Evolutionary conservation across 2,329 filamentous ascomycete genomes (phyloP), one percentile per base, ranked within the genome.

Genomic region (Fusarium subtropicale): DNA sequence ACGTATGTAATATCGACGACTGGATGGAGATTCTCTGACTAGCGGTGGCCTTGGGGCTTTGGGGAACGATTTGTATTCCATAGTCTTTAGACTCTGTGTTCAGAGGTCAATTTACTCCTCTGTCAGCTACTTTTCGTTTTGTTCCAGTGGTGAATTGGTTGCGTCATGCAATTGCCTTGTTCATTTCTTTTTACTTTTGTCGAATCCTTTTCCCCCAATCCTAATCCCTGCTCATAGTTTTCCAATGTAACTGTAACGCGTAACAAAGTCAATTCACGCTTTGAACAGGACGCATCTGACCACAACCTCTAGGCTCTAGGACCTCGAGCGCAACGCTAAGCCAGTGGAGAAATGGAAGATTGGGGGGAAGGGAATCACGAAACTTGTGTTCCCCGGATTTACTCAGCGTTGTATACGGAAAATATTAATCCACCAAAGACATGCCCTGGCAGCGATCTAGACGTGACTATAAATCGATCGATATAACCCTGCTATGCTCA

Each of bases 1-100:
- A 64, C 44, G 65, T 46, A 63, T 48, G 56, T 56, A 69, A 63
- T 63, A 67, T 61, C 66, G 63, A 69, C 39, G 61, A 67, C 51
- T 59, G 41, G 66, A 67, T 67, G 38, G 56, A 59, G 48, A 55
- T 57, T 51, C 38, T 58, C 42, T 65, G 60, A 30, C 34, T 41
- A 34, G 22, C 28, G 11, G 47, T 24, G 60, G 20, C n/a, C n/a
- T 57, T 30, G 15, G 48, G 33, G 10, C 38, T 45, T 44, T 65
- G 50, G 54, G 41, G 39, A 24, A 30, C 46, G 39, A 51, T 28
- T 55, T 63, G 42, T 62, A 62, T 50, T 45, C 36, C 44, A 69
- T 66, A 67, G 66, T 63, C 60, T 15, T 56, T 31, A 52, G 50
- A 41, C 65, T 56, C 34, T 66, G 44, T 51, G 10, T 51, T 28